Evolutionary conservation across 1,284 basidiomycete genomes (phyloP).

Genomic region (Bjerkandera adusta): DNA sequence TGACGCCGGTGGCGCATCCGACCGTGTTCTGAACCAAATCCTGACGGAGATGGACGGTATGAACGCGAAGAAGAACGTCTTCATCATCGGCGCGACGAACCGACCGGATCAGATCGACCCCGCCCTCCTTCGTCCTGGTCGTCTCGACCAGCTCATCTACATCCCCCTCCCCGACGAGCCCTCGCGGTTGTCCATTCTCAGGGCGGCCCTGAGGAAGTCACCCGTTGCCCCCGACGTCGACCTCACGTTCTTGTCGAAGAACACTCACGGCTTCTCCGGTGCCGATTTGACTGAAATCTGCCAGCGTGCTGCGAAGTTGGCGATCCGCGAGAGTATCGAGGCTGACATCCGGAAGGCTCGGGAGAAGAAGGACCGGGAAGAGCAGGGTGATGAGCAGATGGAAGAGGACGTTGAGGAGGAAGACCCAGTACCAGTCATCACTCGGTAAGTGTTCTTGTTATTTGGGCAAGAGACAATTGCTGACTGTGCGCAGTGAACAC

Average conservation of each 20-base stretch:
- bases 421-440: conserved; percentile 97
- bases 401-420: conserved; percentile 79
- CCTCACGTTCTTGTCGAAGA: conserved; percentile 86
- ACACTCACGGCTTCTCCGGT: conserved; percentile 98
- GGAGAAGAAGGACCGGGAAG: conserved; percentile 83
- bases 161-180: conserved; percentile 93
- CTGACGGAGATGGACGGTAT: conserved; percentile 99
- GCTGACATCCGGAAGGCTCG: conserved; percentile 81
- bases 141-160: conserved; percentile 95
- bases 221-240: conserved; percentile 88
- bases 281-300: conserved; percentile 99
- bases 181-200: conserved; percentile 90
- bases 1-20: conserved; percentile 93
- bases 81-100: conserved; percentile 99
- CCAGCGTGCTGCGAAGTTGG: conserved; percentile 95
- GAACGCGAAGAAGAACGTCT: conserved; percentile 99
- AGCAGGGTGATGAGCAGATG: conserved; percentile 65
- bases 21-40: conserved; percentile 97
- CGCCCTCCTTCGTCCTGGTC: conserved; percentile 95
- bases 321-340: conserved; percentile 94
- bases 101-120: conserved; percentile 99
- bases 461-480: neutral
- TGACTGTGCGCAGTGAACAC: conserved; percentile 57
- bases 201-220: conserved; percentile 90
- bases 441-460: conserved; percentile 43